phyloP scores from a whole-genome alignment of 23 red algal species.

The Gracilaria vermiculophylla region DNA sequence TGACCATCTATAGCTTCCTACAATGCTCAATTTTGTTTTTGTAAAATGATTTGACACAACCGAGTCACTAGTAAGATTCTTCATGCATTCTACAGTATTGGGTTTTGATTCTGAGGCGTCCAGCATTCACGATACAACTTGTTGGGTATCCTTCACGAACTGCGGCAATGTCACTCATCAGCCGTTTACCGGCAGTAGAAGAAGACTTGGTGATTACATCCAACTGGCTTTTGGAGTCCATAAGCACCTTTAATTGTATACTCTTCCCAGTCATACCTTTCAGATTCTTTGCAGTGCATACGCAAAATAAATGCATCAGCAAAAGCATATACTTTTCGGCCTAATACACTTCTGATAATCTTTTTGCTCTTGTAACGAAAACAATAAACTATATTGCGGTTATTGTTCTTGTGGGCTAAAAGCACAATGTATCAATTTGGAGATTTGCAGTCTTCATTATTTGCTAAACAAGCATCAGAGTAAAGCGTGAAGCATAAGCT shows the following conservation, averaged over 20 bases:
- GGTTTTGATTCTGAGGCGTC: too few relatives aligned
- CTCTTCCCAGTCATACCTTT: background rate
- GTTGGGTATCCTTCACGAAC: too few relatives aligned
- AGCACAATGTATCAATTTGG: background rate
- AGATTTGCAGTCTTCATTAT: background rate
- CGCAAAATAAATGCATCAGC: background rate
- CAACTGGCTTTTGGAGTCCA: background rate
- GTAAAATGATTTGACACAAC: too few relatives aligned
- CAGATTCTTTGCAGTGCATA: background rate
- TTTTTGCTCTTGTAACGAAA: background rate
- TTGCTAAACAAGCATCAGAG: background rate
- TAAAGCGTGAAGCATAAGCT: background rate
- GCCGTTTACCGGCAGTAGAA: background rate
- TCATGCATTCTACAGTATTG: too few relatives aligned
- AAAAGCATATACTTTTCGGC: conserved; percentile 6
- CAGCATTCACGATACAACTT: too few relatives aligned
- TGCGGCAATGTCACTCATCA: conserved; percentile 23
- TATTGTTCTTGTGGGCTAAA: background rate
- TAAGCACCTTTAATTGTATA: background rate
- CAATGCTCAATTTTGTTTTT: too few relatives aligned
- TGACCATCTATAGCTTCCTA: too few relatives aligned
- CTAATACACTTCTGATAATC: background rate
- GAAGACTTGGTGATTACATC: background rate
- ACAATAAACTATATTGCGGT: background rate
- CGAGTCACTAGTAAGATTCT: too few relatives aligned